Evolutionary conservation across 1,139 yeast species (phyloP).

Genomic region (Blastobotrys malaysiensis): DNA sequence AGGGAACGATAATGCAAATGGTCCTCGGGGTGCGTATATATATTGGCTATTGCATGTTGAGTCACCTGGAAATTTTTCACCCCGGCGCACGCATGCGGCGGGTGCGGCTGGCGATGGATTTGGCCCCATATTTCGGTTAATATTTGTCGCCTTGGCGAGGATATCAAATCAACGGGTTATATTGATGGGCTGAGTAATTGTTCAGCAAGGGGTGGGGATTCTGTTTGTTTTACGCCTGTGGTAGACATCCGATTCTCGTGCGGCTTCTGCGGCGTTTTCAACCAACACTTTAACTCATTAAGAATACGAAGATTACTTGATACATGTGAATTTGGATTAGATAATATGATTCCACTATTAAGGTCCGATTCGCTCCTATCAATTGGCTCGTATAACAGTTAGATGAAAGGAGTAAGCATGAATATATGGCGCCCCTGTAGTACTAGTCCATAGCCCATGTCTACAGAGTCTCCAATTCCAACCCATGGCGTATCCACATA

Average conservation of each 20-base stretch:
- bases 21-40: background rate
- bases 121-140: background rate
- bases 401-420: background rate
- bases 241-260: background rate
- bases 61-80: background rate
- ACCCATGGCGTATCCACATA: background rate
- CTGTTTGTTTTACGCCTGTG: no score
- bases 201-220: no score
- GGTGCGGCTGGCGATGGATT: background rate
- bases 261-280: background rate
- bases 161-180: no score
- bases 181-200: no score
- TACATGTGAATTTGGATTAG: no score
- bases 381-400: no score
- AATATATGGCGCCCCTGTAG: background rate
- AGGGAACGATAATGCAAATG: background rate
- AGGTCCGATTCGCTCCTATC: no score
- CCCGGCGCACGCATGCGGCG: background rate
- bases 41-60: background rate
- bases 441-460: background rate
- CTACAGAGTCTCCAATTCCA: background rate
- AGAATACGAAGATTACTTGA: no score
- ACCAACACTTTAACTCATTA: no score
- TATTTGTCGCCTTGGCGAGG: background rate
- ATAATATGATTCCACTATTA: no score